A percentile compares a stretch with the other conserved stretches of the same genome.
phyloP scores from a whole-genome alignment of 2,329 filamentous ascomycete genomes.

The Coniella lustricola region DNA sequence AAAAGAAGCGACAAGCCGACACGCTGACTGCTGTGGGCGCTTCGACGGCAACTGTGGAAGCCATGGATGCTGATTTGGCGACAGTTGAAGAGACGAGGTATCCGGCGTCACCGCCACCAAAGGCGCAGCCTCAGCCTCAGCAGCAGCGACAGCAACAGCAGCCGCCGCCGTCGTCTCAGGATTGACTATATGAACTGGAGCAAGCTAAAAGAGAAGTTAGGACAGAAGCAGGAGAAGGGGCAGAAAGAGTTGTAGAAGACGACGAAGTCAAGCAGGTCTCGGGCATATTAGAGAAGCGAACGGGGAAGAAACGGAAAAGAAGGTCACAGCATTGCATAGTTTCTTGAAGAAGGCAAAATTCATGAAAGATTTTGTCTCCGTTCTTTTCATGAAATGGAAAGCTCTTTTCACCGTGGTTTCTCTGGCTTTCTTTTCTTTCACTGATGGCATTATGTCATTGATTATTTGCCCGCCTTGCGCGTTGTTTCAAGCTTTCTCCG shows the following conservation, averaged over 20 bases:
- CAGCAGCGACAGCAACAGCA: not conserved
- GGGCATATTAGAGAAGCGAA: too few species aligned
- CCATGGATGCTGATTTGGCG: not conserved
- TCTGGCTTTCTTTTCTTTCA: too few species aligned
- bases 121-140: too few species aligned
- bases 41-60: not conserved
- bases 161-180: not conserved
- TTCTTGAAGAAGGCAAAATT: not conserved
- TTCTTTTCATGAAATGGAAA: too few species aligned
- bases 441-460: too few species aligned
- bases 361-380: too few species aligned
- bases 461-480: too few species aligned
- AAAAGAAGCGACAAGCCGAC: conserved; percentile 12
- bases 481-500: too few species aligned
- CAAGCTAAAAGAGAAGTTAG: not conserved
- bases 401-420: too few species aligned
- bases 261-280: too few species aligned
- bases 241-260: not conserved
- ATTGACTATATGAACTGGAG: conserved; percentile 7
- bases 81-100: not conserved
- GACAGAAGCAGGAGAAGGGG: too few species aligned
- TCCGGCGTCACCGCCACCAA: too few species aligned
- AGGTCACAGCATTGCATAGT: conserved; percentile 1
- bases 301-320: not conserved
- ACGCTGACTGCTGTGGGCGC: not conserved